Conservation (phyloP, 177 flowering plant species). For the Vitis hybrid region DNA sequence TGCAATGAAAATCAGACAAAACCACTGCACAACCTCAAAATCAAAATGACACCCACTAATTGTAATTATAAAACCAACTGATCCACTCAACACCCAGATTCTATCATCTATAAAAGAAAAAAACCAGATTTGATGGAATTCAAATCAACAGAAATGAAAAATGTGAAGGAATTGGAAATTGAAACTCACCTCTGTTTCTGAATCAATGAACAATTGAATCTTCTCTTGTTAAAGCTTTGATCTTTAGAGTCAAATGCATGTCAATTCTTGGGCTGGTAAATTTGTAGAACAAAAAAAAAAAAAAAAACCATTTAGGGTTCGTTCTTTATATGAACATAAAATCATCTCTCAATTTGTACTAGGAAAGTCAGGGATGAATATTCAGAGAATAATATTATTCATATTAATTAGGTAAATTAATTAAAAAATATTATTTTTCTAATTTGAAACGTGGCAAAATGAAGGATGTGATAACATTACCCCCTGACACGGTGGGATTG, state of each 20-base stretch:
- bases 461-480: not conserved
- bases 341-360: not conserved
- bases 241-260: not conserved
- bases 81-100: slow-evolving; percentile 1
- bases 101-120: not conserved
- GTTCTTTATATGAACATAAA: not conserved
- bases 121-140: not conserved
- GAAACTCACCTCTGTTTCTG: slow-evolving; percentile 3
- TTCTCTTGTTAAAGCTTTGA: not conserved
- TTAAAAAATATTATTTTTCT: not conserved
- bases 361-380: slow-evolving; percentile 6
- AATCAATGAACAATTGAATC: not conserved
- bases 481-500: not conserved
- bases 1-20: not conserved
- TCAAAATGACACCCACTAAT: not conserved
- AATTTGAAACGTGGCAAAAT: slow-evolving; percentile 4
- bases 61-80: not conserved
- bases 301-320: not conserved
- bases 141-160: not conserved
- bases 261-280: not conserved
- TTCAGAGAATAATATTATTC: not conserved
- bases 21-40: not conserved
- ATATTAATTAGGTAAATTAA: not conserved
- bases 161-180: not conserved
- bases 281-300: not conserved